Conservation (phyloP, 192 early-diverging fungal species). For the Funneliformis mosseae region DNA sequence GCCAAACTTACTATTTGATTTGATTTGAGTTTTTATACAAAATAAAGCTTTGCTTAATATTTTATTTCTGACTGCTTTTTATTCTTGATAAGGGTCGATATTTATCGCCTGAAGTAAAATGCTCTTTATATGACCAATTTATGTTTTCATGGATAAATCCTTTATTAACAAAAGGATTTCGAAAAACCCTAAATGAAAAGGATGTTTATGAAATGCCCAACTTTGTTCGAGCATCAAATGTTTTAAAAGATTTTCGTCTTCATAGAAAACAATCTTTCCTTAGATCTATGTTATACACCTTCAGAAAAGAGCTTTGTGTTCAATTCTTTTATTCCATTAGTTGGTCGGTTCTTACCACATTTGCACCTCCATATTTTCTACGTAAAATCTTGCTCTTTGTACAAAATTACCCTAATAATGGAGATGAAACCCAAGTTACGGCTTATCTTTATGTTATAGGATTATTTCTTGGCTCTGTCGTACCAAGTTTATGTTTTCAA, state of each 20-base stretch:
- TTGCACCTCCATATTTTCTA: conserved; percentile 60
- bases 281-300: conserved; percentile 38
- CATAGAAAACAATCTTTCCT: conserved; percentile 39
- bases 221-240: conserved; percentile 36
- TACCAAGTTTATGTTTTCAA: conserved; percentile 52
- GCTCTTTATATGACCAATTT: conserved; percentile 38
- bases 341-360: conserved; percentile 38
- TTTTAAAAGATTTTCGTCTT: conserved; percentile 40
- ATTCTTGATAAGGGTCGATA: neutral
- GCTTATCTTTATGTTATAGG: conserved; percentile 66
- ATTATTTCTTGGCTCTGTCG: conserved; percentile 50
- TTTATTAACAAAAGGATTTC: conserved; percentile 33
- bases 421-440: conserved; percentile 34
- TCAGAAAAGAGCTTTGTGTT: conserved; percentile 46
- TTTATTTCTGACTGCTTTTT: neutral
- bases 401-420: conserved; percentile 39
- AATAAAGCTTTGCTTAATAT: neutral
- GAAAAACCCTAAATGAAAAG: conserved; percentile 7
- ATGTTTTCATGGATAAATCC: conserved; percentile 43
- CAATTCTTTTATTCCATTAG: conserved; percentile 45
- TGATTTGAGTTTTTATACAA: neutral
- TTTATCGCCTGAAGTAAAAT: conserved; percentile 14
- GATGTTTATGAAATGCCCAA: conserved; percentile 21
- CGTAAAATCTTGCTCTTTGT: conserved; percentile 61
- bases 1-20: neutral